Conservation (phyloP, 768 basidiomycete genomes). For the Dendrothele bispora region DNA sequence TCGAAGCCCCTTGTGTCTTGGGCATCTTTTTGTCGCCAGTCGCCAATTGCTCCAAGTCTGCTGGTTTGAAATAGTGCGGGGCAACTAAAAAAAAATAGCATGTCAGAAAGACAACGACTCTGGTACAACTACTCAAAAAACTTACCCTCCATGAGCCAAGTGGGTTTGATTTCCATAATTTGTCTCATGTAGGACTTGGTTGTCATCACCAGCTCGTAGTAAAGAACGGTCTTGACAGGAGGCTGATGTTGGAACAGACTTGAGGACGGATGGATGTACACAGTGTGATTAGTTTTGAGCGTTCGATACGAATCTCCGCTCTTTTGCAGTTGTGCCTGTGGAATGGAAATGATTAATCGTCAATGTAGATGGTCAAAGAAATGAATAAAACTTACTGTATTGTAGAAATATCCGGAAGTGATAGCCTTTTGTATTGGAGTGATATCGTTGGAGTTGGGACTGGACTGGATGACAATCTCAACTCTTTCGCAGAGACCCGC, state of each 20-base stretch:
- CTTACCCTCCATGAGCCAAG: slow-evolving; percentile 89
- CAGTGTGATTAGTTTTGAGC: slow-evolving; percentile 93
- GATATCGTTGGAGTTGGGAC: slow-evolving; percentile 92
- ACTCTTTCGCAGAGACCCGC: slow-evolving; percentile 96
- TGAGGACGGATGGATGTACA: slow-evolving; percentile 95
- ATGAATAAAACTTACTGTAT: slow-evolving; percentile 60
- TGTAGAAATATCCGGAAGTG: slow-evolving; percentile 95
- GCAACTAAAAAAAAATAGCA: slow-evolving; percentile 57
- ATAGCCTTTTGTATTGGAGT: slow-evolving; percentile 93
- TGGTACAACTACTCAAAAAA: slow-evolving; percentile 11
- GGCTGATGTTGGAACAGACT: slow-evolving; percentile 95
- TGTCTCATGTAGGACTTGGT: slow-evolving; percentile 97
- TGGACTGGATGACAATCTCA: slow-evolving; percentile 84
- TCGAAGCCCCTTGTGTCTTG: slow-evolving; percentile 58
- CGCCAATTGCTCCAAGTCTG: slow-evolving; percentile 77
- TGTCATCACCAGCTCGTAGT: slow-evolving; percentile 98
- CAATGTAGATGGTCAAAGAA: not conserved
- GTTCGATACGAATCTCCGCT: slow-evolving; percentile 97
- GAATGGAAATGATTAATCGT: slow-evolving; percentile 1
- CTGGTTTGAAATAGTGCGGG: slow-evolving; percentile 92
- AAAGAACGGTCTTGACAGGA: slow-evolving; percentile 84
- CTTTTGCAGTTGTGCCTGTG: slow-evolving; percentile 86
- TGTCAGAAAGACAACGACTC: slow-evolving; percentile 10
- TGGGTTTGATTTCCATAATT: slow-evolving; percentile 97
- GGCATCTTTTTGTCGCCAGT: slow-evolving; percentile 93